Base-by-base conservation (phyloP, 2,329 filamentous ascomycete species). In the Nectriaceae sp. region DNA sequence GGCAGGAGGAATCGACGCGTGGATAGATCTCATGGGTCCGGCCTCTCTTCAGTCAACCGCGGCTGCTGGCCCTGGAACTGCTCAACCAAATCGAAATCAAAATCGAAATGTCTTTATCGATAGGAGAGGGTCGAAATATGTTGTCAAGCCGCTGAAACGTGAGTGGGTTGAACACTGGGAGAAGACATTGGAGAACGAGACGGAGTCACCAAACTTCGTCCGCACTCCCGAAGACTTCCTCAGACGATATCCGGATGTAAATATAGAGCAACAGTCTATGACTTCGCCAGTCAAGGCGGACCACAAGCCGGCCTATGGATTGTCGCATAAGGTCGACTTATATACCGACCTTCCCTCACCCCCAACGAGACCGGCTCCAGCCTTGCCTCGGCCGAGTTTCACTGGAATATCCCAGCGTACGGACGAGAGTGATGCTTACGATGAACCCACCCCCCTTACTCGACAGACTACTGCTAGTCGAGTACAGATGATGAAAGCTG, bases 101-200 rank as follows among this genome's bases (percentile, higher is more conserved):
- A 60, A 53, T 44, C 53, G 55, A 21, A 56, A 60, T 31, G 61
- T 60, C n/a, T 56, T 60, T 5, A 57, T 67, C 46, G 63, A 65
- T 49, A 68, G 70, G 50, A 66, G 65, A 29, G 70, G 68, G 44
- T 70, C 74, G 6, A 77, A 72, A 41, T 78, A 78, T 42, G 70
- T 77, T 44, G 74, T 75, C 2, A 87, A 85, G 46, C 87, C 88
- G 1, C 80, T 97, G 41, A 87, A 90, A 52, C 81, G 84, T 4
- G 89, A 93, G 53, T 93, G 97, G 65, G 84, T 94, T 54, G 83
- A 82, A 49, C 82, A 81, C 37, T 97, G 91, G 89, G 82, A 92
- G 61, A 85, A 90, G 54, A 84, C 83, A 50, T 81, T 94, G 3
- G 80, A 85, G 51, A 88, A 92, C 55, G 77, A 74, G 29, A 71